Evolutionary conservation across 2,329 filamentous ascomycete species (phyloP).

Genomic region (Aspergillus latus): DNA sequence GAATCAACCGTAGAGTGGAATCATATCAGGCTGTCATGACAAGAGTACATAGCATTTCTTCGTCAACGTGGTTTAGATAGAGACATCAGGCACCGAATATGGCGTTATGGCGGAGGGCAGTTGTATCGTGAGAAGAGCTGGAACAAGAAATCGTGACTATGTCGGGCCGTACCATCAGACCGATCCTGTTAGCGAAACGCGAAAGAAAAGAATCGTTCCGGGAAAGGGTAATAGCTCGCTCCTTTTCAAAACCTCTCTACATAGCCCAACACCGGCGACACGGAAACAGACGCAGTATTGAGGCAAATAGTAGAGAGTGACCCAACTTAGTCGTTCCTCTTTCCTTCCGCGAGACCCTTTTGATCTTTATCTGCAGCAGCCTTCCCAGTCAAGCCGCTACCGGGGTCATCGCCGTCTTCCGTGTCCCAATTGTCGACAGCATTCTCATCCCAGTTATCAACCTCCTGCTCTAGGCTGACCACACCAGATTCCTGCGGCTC

Average conservation of each 20-base stretch:
- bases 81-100: background rate
- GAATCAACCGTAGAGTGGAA: background rate
- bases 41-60: background rate
- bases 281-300: background rate
- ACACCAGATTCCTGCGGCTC: slow-evolving; percentile 65
- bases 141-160: slow-evolving; percentile 7
- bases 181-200: background rate
- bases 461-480: slow-evolving; percentile 71
- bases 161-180: background rate
- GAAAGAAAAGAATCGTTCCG: background rate
- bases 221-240: background rate
- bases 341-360: slow-evolving; percentile 23
- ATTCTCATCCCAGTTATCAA: slow-evolving; percentile 95
- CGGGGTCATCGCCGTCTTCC: slow-evolving; percentile 46
- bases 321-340: slow-evolving; percentile 34
- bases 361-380: slow-evolving; percentile 19
- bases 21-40: background rate
- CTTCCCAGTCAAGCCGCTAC: slow-evolving; percentile 4
- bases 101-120: background rate
- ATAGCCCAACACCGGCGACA: background rate
- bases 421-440: slow-evolving; percentile 65
- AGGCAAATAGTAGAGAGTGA: background rate
- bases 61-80: background rate
- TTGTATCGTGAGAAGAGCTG: slow-evolving; percentile 2
- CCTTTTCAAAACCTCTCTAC: background rate